Evolutionary conservation across 768 basidiomycete genomes (phyloP), one percentile per base, ranked within the genome.

Genomic region (Phylloporus arenicola): DNA sequence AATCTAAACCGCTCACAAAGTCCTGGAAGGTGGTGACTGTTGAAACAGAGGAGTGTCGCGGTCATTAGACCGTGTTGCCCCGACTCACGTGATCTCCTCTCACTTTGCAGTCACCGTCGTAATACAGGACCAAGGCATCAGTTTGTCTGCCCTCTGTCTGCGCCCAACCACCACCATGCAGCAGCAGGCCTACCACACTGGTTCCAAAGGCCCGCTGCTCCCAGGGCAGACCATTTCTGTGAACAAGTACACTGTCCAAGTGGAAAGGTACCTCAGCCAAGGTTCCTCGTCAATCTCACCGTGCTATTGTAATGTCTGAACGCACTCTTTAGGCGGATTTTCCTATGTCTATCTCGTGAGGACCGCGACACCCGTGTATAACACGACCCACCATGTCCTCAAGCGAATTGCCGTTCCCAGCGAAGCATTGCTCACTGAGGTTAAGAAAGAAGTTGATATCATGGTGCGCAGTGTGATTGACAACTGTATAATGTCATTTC

Each of bases 381-480:
- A 88, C 60, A 93, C 91, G 29, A 92, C 88, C 19, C 88, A 87
- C 60, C 96, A 99, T 77, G 96, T 98, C 59, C 81, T 99, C 56
- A 99, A 99, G 70, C 83, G 94, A 42, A 93, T 99, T 53, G 93
- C 90, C 19, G 93, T 97, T 40, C 78, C 89, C 22, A 90, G 86
- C 65, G 91, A 97, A 65, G 72, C 78, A 31, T 90, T 94, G 78
- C 81, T 98, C 49, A 80, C 83, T 12, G 94, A 96, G 61, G 95
- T 98, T 38, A 88, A 91, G 76, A 92, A 88, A 71, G 96, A 99
- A 70, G 96, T 99, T 40, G 93, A 98, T 62, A 90, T 98, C 57
- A 99, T 99, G 96, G 96, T 97, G 62, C 60, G 78, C 56, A 56
- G 38, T 53, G 47, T 46, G 54, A 35, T 45, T 51, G 35, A 6